Evolutionary conservation across 768 basidiomycete species (phyloP).

Genomic region (Stropharia rugosoannulata): DNA sequence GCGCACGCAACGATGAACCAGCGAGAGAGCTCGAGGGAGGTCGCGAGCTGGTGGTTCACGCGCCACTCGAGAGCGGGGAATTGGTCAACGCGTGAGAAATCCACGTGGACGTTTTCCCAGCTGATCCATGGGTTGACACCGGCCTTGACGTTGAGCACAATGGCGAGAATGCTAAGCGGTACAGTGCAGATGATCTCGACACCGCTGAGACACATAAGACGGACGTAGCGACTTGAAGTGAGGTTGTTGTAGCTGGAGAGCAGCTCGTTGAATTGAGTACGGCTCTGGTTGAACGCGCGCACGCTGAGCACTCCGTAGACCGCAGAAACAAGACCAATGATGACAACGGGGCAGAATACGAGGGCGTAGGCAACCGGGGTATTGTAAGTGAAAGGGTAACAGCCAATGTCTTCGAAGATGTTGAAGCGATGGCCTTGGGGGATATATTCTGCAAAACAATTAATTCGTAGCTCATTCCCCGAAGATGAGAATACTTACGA

Average conservation of each 20-base stretch:
- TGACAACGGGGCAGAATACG: conserved; percentile 38
- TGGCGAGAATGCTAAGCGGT: conserved; percentile 37
- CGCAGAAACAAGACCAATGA: conserved; percentile 39
- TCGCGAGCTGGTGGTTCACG: conserved; percentile 14
- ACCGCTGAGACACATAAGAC: conserved; percentile 54
- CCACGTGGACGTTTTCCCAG: conserved; percentile 50
- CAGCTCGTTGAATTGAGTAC: conserved; percentile 41
- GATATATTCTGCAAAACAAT: conserved; percentile 39
- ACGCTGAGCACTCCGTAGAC: conserved; percentile 39
- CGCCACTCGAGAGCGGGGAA: conserved; percentile 45
- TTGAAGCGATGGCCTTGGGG: conserved; percentile 60
- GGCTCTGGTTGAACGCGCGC: conserved; percentile 38
- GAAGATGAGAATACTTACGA: conserved; percentile 30
- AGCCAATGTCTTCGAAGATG: conserved; percentile 59
- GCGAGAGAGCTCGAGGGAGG: conserved; percentile 41
- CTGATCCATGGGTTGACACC: conserved; percentile 42
- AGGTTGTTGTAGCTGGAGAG: conserved; percentile 40
- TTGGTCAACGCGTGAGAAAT: conserved; percentile 44
- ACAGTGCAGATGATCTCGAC: conserved; percentile 47
- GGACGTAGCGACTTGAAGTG: conserved; percentile 47
- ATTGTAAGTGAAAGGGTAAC: conserved; percentile 49
- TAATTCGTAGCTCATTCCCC: not conserved
- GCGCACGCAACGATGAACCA: conserved; percentile 49
- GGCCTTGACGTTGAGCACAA: conserved; percentile 35
- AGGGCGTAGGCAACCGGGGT: conserved; percentile 44